Conservation (phyloP, 192 early-diverging fungal genomes). For the Podila verticillata region DNA sequence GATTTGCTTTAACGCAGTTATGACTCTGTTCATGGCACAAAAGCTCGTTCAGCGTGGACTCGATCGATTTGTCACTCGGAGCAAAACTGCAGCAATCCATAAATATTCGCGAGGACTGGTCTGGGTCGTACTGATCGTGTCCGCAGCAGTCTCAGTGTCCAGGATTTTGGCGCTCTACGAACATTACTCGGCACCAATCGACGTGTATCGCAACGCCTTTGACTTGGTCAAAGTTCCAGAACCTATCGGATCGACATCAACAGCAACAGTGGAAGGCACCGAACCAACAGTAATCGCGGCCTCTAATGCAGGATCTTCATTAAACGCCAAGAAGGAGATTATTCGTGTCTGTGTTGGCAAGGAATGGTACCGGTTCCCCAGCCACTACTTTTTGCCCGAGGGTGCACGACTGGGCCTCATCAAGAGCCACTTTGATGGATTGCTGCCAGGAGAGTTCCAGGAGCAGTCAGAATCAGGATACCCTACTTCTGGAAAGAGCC, state of each 20-base stretch:
- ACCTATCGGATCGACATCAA: background rate
- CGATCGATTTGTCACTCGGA: conserved; percentile 40
- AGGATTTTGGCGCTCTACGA: conserved; percentile 73
- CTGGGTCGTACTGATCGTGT: conserved; percentile 55
- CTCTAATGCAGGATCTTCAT: conserved; percentile 3
- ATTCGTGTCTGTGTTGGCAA: conserved; percentile 85
- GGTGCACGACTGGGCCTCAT: conserved; percentile 77
- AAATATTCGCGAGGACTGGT: conserved; percentile 40
- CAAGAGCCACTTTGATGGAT: conserved; percentile 75
- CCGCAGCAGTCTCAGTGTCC: conserved; percentile 67
- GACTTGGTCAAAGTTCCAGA: conserved; percentile 30
- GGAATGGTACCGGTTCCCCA: conserved; percentile 96
- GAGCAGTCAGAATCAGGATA: conserved; percentile 41
- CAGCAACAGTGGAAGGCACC: conserved; percentile 32
- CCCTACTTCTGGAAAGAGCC: conserved; percentile 21
- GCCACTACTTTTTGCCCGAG: conserved; percentile 89
- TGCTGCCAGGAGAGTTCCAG: conserved; percentile 84
- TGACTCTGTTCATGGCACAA: conserved; percentile 64
- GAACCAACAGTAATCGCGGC: conserved; percentile 11
- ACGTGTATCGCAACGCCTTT: conserved; percentile 64
- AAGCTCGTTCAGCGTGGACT: conserved; percentile 53
- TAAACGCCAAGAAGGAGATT: conserved; percentile 13
- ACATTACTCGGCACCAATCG: conserved; percentile 82
- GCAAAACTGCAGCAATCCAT: conserved; percentile 49
- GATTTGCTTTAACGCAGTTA: conserved; percentile 81